Evolutionary conservation across 768 basidiomycete species (phyloP).

Genomic region (Lentinus tigrinus): DNA sequence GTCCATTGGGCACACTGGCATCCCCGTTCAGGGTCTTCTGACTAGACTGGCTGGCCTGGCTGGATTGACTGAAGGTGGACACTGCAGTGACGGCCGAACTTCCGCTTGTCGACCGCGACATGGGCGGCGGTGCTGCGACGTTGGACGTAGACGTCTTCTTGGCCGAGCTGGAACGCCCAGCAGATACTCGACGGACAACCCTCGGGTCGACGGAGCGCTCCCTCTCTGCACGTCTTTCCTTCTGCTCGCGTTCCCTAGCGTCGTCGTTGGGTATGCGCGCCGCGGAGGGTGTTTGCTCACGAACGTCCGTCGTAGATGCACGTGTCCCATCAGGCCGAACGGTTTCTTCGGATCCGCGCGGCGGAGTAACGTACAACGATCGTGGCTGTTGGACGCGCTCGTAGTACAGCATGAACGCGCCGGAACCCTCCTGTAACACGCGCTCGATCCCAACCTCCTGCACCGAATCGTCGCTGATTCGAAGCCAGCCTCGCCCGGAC

Average conservation of each 20-base stretch:
- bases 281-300: neutral
- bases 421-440: conserved; percentile 74
- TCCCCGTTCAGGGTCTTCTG: conserved; percentile 4
- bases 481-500: conserved; percentile 75
- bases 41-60: neutral
- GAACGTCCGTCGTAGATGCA: neutral
- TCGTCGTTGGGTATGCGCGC: conserved; percentile 15
- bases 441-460: conserved; percentile 71
- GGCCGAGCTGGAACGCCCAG: neutral
- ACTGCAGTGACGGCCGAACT: conserved; percentile 1
- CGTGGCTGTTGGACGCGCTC: conserved; percentile 54
- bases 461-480: conserved; percentile 85
- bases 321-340: conserved; percentile 45
- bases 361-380: conserved; percentile 24
- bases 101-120: conserved; percentile 15
- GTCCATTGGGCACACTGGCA: neutral
- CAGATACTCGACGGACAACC: conserved; percentile 25
- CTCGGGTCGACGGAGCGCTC: conserved; percentile 17
- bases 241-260: conserved; percentile 40
- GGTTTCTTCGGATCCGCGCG: conserved; percentile 63
- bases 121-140: neutral
- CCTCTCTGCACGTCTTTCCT: conserved; percentile 7
- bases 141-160: neutral
- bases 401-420: conserved; percentile 92
- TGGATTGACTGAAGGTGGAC: neutral